These are phyloP conservation scores for Lentinula raphanica DNA, from an alignment of 768 basidiomycete species.

Conservation along the genomic window DNA sequence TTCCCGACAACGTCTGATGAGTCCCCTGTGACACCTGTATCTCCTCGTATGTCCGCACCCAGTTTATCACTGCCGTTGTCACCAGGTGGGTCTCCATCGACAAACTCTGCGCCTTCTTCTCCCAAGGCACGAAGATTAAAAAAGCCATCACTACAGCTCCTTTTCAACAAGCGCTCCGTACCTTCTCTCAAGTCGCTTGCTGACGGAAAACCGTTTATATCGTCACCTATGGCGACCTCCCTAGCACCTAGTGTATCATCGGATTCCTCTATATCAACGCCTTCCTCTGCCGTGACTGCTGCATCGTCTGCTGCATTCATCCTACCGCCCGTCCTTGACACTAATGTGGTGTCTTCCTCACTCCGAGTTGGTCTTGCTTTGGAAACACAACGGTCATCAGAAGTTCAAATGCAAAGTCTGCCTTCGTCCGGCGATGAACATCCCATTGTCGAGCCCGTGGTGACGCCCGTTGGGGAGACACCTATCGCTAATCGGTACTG, in stretches of 20 bases:
- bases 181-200: conserved; percentile 36
- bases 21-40: conserved; percentile 23
- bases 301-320: conserved; percentile 41
- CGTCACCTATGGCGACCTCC: conserved; percentile 23
- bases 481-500: conserved; percentile 32
- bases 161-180: conserved; percentile 61
- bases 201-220: conserved; percentile 24
- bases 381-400: conserved; percentile 18
- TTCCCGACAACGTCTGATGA: conserved; percentile 40
- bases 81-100: conserved; percentile 10
- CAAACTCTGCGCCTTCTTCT: conserved; percentile 25
- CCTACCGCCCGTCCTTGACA: conserved; percentile 55
- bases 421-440: conserved; percentile 12
- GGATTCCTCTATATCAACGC: conserved; percentile 47
- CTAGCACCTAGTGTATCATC: conserved; percentile 33
- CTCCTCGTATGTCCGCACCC: conserved; percentile 30
- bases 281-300: conserved; percentile 53
- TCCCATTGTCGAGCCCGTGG: conserved; percentile 6
- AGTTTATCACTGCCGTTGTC: conserved; percentile 29
- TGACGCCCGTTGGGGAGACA: conserved; percentile 21
- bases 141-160: conserved; percentile 64
- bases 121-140: conserved; percentile 39
- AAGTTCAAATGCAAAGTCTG: conserved; percentile 12
- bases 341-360: conserved; percentile 54
- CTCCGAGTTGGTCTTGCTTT: conserved; percentile 37